Evolutionary conservation across 495 filamentous ascomycete species (phyloP), one percentile per base, ranked within the genome.

Genomic region (Penicillium bovifimosum): DNA sequence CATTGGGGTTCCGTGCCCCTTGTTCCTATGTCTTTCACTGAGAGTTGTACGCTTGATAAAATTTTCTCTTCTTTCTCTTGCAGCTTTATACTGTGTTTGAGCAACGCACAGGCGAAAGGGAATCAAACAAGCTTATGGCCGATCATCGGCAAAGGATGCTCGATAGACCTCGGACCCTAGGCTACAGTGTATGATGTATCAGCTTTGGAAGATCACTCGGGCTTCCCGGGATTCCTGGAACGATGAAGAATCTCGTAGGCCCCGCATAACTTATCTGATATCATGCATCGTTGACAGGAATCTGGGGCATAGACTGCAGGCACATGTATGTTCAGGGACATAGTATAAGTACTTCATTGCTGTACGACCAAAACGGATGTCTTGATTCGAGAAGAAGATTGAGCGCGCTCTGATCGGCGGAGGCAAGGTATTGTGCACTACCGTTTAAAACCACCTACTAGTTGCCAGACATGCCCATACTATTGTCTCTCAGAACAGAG

Each of bases 231-330:
- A 53, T 44, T 44, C 36, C 41, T 57, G 54, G 54, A 31, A 55
- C 45, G 33, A 46, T 43, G 26, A 20, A 41, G 39, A 48, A 38
- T 49, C 44, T 10, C 16, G 35, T 5, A 47, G 32, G 16, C 39
- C 57, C 53, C 54, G 57, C 53, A 56, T 47, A 47, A 41, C 36
- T 53, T 47, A 47, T 46, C 36, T 53, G 46, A 54, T 35, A 60
- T 56, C 50, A 56, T 40, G 40, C 40, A 47, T 28, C 11, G 45
- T 48, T 29, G 42, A 36, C 27, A 39, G 42, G 31, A 45, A 53
- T 56, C 41, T 39, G 35, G 48, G 52, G 35, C n/a, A 52, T n/a
- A 54, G 5, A n/a, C 17, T 18, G 16, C 1, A 34, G 29, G 24
- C 14, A 28, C 20, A 24, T 24, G n/a, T 42, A 43, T 43, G 29